Evolutionary conservation across 139 green algal species (phyloP).

Genomic region (Chlamydomonas eustigma): DNA sequence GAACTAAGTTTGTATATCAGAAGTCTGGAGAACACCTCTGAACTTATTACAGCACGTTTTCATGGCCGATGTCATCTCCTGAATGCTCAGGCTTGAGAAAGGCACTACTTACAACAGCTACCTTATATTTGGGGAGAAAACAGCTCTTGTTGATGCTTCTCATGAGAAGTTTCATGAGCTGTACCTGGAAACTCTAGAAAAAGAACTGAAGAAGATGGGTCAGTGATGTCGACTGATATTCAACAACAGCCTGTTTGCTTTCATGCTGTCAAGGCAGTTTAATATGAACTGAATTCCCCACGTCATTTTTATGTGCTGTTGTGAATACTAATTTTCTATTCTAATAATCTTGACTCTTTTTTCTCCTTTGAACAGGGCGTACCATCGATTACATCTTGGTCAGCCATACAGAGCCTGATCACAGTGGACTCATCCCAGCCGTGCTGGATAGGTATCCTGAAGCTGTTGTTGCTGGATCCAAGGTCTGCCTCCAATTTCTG

Average conservation of each 20-base stretch:
- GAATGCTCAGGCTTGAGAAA: slow-evolving; percentile 61
- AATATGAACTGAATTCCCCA: no score
- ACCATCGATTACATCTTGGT: slow-evolving; percentile 49
- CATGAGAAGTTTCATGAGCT: slow-evolving; percentile 95
- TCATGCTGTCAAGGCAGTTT: no score
- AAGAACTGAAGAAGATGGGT: slow-evolving; percentile 39
- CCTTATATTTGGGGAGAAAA: slow-evolving; percentile 90
- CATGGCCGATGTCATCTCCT: background rate
- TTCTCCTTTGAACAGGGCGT: background rate
- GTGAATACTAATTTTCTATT: no score
- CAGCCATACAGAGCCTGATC: slow-evolving; percentile 82
- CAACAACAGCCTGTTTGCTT: no score
- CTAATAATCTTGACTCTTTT: no score
- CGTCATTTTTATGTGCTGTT: no score
- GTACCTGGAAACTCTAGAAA: slow-evolving; percentile 69
- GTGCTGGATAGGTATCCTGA: slow-evolving; percentile 80
- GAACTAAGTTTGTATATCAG: background rate
- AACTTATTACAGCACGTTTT: background rate
- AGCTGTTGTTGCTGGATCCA: slow-evolving; percentile 76
- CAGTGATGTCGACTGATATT: background rate
- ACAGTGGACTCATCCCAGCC: slow-evolving; percentile 82
- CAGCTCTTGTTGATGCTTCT: slow-evolving; percentile 84
- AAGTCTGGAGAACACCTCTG: background rate
- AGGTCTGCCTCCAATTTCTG: slow-evolving; percentile 73
- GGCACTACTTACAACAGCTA: slow-evolving; percentile 96